These are phyloP conservation scores for Talaromyces adpressus DNA, from an alignment of 495 filamentous ascomycete species.

Conservation along the genomic window DNA sequence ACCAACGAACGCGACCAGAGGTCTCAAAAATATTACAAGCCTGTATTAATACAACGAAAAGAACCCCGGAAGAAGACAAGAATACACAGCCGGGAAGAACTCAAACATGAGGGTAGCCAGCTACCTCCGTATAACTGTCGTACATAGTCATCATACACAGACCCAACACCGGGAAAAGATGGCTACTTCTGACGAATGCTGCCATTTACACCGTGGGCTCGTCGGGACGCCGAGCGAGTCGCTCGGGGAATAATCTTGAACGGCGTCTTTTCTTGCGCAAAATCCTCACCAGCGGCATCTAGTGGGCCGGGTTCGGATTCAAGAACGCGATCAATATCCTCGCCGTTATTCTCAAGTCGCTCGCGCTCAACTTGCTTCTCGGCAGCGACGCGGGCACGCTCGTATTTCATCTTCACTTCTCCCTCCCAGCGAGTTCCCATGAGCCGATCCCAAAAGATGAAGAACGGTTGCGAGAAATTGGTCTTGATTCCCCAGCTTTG, in stretches of 20 bases:
- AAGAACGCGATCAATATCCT: neutral
- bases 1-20: neutral
- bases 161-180: neutral
- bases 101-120: slow-evolving; percentile 2
- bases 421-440: slow-evolving; percentile 41
- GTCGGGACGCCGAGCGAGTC: slow-evolving; percentile 1
- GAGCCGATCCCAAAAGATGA: slow-evolving; percentile 45
- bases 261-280: slow-evolving; percentile 4
- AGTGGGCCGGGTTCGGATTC: slow-evolving; percentile 5
- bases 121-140: slow-evolving; percentile 5
- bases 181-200: slow-evolving; percentile 8
- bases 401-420: slow-evolving; percentile 37
- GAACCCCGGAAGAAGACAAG: neutral
- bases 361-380: slow-evolving; percentile 30
- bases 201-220: slow-evolving; percentile 7
- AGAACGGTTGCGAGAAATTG: slow-evolving; percentile 48
- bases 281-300: neutral
- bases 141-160: slow-evolving; percentile 5
- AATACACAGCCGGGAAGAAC: neutral
- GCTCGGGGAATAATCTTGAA: slow-evolving; percentile 7
- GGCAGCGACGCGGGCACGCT: slow-evolving; percentile 34
- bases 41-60: slow-evolving; percentile 4
- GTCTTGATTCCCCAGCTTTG: slow-evolving; percentile 95
- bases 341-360: slow-evolving; percentile 6
- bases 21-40: slow-evolving; percentile 1